These are phyloP conservation scores for Isabelozyma gotoi DNA, from an alignment of 805 yeast genomes.

Conservation along the genomic window DNA sequence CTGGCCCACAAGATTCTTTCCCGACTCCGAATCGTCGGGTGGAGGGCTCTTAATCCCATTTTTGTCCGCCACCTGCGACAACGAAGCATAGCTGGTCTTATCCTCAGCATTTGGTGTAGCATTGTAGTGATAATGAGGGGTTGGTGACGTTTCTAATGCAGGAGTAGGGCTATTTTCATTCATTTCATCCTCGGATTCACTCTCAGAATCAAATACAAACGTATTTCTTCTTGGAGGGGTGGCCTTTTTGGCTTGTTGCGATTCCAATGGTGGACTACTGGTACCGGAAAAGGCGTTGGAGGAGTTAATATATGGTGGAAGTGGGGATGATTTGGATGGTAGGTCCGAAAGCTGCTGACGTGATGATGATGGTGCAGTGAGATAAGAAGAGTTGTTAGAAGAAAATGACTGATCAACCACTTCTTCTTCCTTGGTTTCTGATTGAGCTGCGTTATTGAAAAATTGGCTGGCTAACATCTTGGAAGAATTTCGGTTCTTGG, in stretches of 20 bases:
- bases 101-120: background rate
- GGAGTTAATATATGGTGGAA: conserved; percentile 44
- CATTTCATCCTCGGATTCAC: conserved; percentile 34
- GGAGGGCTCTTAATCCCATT: conserved; percentile 33
- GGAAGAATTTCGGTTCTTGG: conserved; percentile 8
- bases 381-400: background rate
- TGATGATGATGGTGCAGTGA: conserved; percentile 4
- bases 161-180: conserved; percentile 13
- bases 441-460: conserved; percentile 8
- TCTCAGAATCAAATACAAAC: conserved; percentile 38
- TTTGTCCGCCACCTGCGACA: conserved; percentile 52
- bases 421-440: background rate
- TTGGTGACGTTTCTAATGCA: conserved; percentile 2
- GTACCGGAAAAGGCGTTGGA: conserved; percentile 40
- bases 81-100: conserved; percentile 39
- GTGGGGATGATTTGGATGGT: conserved; percentile 36
- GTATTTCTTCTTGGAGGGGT: conserved; percentile 13
- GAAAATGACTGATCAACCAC: background rate
- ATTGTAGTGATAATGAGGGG: background rate
- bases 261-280: conserved; percentile 18
- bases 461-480: conserved; percentile 20
- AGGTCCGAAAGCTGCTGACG: conserved; percentile 9
- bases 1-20: conserved; percentile 28
- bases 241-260: conserved; percentile 1
- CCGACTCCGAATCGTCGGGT: conserved; percentile 14